Percentiles rank a stretch among this genome's conserved stretches.
Conservation (phyloP, 2,329 filamentous ascomycete genomes). For the Aureobasidium sp. region DNA sequence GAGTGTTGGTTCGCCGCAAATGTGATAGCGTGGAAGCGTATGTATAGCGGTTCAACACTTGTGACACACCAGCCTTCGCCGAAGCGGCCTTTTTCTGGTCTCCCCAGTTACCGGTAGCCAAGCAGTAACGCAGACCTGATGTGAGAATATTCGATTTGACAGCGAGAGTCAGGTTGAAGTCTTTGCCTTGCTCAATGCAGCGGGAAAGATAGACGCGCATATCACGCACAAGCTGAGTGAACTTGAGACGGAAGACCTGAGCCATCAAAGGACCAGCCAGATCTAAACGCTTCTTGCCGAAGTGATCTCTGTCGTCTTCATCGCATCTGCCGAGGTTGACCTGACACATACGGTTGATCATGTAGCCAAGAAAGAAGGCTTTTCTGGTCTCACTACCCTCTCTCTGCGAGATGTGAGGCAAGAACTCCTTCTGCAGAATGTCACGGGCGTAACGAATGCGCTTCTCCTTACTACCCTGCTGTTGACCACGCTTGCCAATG, state of each 20-base stretch:
- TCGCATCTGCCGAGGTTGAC: constrained; percentile 88
- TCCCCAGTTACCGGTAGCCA: constrained; percentile 98
- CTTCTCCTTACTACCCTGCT: constrained; percentile 69
- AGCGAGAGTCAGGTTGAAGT: constrained; percentile 85
- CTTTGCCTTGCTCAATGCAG: constrained; percentile 79
- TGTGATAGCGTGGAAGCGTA: constrained; percentile 95
- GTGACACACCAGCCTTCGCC: constrained; percentile 92
- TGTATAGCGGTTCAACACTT: constrained; percentile 96
- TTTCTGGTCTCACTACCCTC: constrained; percentile 94
- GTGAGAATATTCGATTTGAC: constrained; percentile 88
- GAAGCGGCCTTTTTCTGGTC: constrained; percentile 98
- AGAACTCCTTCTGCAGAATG: constrained; percentile 91
- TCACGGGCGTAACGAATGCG: constrained; percentile 89
- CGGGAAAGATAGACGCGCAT: constrained; percentile 85
- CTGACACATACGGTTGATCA: constrained; percentile 93
- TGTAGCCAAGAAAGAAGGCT: constrained; percentile 97
- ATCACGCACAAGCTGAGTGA: constrained; percentile 84
- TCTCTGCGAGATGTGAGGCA: constrained; percentile 92
- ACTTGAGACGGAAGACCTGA: constrained; percentile 90
- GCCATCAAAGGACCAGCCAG: constrained; percentile 88
- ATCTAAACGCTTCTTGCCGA: constrained; percentile 96
- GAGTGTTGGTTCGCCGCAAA: constrained; percentile 93
- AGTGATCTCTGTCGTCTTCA: constrained; percentile 95
- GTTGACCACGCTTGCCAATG: constrained; percentile 85
- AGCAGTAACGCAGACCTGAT: constrained; percentile 90